phyloP scores from a whole-genome alignment of 2,329 filamentous ascomycete species.

The Fulvia fulva region DNA sequence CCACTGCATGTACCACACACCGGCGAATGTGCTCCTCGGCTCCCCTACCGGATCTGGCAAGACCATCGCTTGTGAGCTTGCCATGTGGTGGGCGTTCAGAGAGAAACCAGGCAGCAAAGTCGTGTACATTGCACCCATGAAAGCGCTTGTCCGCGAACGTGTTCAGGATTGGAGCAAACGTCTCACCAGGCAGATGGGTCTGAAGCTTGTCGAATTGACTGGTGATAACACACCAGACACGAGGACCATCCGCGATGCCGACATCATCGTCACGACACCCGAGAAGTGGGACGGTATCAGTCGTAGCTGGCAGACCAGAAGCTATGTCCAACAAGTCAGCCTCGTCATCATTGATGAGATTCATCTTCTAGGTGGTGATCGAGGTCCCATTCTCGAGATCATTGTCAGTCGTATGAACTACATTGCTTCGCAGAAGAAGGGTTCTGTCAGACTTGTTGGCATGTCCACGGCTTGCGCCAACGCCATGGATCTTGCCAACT shows the following conservation, averaged over 20 bases:
- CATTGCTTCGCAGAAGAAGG: constrained; percentile 90
- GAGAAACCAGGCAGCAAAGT: constrained; percentile 94
- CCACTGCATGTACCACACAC: constrained; percentile 89
- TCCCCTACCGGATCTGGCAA: constrained; percentile 97
- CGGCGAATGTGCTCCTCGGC: constrained; percentile 86
- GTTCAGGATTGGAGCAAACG: constrained; percentile 91
- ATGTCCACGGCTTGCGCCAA: constrained; percentile 99
- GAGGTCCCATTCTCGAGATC: constrained; percentile 96
- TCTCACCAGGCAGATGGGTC: constrained; percentile 73
- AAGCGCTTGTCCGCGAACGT: constrained; percentile 91
- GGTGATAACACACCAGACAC: constrained; percentile 98
- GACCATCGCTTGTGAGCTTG: constrained; percentile 89
- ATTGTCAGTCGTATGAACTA: constrained; percentile 96
- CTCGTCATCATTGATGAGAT: constrained; percentile 99
- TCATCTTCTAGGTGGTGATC: constrained; percentile 90
- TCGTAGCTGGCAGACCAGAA: constrained; percentile 96
- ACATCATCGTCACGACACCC: constrained; percentile 98
- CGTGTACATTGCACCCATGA: constrained; percentile 99
- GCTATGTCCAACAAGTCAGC: constrained; percentile 90
- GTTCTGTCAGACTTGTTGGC: constrained; percentile 82
- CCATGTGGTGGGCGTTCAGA: constrained; percentile 99
- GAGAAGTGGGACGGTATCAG: constrained; percentile 99
- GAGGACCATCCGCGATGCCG: constrained; percentile 87
- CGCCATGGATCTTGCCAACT: constrained; percentile 87
- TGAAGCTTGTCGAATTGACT: constrained; percentile 92